Conservation (phyloP, 1,284 basidiomycete species). For the Fistulinella staudtii region DNA sequence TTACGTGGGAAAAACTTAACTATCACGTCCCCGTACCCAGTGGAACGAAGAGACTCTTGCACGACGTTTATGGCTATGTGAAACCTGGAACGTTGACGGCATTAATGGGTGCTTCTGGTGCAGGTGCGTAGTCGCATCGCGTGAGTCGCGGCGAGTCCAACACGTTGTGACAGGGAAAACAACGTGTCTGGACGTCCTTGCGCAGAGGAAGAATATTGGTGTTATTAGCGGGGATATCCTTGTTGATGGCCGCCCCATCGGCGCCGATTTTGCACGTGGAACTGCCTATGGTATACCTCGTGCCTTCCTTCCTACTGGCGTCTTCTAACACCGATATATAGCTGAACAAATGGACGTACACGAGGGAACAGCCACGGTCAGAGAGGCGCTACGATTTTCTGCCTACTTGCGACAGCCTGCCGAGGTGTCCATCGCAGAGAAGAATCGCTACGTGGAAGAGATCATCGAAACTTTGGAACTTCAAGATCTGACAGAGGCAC, state of each 20-base stretch:
- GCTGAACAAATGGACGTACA: conserved; percentile 89
- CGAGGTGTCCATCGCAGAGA: conserved; percentile 69
- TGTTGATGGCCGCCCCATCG: conserved; percentile 74
- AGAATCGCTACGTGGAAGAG: conserved; percentile 77
- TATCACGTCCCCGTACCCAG: conserved; percentile 74
- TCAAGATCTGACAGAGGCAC: conserved; percentile 59
- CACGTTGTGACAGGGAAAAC: conserved; percentile 48
- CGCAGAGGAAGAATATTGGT: conserved; percentile 85
- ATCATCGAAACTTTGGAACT: conserved; percentile 70
- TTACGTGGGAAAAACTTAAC: conserved; percentile 70
- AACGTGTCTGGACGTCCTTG: conserved; percentile 83
- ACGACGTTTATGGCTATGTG: conserved; percentile 87
- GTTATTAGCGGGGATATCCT: conserved; percentile 78
- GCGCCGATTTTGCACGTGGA: conserved; percentile 70
- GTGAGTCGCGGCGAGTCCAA: conserved; percentile 3
- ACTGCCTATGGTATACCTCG: conserved; percentile 63
- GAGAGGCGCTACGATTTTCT: conserved; percentile 88
- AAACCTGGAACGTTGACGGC: conserved; percentile 82
- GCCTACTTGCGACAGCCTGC: conserved; percentile 87
- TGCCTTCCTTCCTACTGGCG: conserved; percentile 23
- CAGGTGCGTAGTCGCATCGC: conserved; percentile 34
- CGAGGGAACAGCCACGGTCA: conserved; percentile 79
- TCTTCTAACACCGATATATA: conserved; percentile 26
- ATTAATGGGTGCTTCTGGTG: conserved; percentile 79
- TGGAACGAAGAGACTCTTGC: conserved; percentile 67